phyloP scores from a whole-genome alignment of 495 filamentous ascomycete species.

The Saxophila tyrrhenica region DNA sequence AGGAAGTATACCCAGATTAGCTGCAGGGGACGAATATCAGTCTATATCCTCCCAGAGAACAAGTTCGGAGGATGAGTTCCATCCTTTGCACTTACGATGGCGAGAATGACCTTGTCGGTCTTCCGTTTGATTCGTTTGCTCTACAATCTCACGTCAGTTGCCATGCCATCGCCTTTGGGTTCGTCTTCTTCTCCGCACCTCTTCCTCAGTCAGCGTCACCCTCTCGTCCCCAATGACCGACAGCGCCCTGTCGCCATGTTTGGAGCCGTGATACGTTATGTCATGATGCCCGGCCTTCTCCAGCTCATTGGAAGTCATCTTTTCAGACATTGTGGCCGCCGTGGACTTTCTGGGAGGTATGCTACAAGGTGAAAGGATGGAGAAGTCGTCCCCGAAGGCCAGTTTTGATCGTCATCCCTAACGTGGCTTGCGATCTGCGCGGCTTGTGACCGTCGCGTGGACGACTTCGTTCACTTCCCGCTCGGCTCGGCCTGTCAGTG shows the following conservation, averaged over 20 bases:
- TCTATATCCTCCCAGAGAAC: too few relatives aligned
- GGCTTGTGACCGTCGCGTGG: too few relatives aligned
- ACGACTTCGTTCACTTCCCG: too few relatives aligned
- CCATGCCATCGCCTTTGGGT: background rate
- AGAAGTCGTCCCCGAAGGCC: too few relatives aligned
- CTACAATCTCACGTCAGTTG: constrained; percentile 15
- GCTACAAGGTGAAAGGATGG: background rate
- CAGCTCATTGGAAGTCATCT: background rate
- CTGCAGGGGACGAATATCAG: too few relatives aligned
- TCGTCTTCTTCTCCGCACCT: constrained; percentile 8
- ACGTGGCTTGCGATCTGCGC: too few relatives aligned
- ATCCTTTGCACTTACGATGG: too few relatives aligned
- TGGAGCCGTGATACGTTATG: background rate
- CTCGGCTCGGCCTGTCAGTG: too few relatives aligned
- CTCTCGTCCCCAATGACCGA: constrained; percentile 9
- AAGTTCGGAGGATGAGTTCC: too few relatives aligned
- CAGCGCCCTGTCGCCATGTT: constrained; percentile 12
- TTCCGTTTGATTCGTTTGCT: constrained; percentile 47
- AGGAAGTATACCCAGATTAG: constrained; percentile 56
- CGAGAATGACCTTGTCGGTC: constrained; percentile 47
- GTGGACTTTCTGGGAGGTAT: too few relatives aligned
- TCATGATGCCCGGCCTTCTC: background rate
- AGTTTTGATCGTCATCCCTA: too few relatives aligned
- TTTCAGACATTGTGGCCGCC: background rate
- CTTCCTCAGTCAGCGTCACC: constrained; percentile 15